Conservation (phyloP, 208 protist genomes). For the Tritrichomonas foetus region DNA sequence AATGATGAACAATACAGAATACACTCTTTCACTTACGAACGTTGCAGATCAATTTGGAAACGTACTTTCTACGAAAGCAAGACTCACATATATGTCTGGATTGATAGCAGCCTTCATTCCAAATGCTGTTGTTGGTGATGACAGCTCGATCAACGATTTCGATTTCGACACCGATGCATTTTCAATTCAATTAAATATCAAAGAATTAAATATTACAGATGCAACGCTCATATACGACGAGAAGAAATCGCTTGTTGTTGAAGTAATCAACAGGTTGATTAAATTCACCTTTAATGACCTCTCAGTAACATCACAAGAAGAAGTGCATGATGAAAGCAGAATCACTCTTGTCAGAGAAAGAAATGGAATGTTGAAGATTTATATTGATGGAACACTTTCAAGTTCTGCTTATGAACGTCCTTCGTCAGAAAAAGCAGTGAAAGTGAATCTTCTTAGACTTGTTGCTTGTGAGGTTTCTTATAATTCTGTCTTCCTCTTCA, state of each 20-base stretch:
- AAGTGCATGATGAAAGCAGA: not conserved
- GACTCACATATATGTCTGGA: not conserved
- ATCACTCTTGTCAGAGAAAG: not conserved
- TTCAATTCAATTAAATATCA: not conserved
- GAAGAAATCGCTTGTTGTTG: not conserved
- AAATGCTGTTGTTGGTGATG: not conserved
- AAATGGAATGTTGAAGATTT: conserved; percentile 22
- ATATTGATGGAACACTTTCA: not conserved
- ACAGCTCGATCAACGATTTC: not conserved
- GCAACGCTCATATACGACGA: not conserved
- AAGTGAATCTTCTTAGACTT: not conserved
- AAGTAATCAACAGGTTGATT: not conserved
- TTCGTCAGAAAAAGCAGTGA: not conserved
- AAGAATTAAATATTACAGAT: not conserved
- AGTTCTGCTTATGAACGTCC: not conserved
- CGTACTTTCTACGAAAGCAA: not conserved
- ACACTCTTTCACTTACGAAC: not conserved
- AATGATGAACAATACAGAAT: not conserved
- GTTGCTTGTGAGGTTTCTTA: not conserved
- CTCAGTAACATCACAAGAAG: not conserved
- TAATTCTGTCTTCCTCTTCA: not conserved
- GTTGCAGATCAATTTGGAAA: not conserved
- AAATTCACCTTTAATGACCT: not conserved
- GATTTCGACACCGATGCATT: not conserved
- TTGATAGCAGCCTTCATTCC: not conserved